phyloP scores from a whole-genome alignment of 257 asterid species.

The Primulina eburnea region DNA sequence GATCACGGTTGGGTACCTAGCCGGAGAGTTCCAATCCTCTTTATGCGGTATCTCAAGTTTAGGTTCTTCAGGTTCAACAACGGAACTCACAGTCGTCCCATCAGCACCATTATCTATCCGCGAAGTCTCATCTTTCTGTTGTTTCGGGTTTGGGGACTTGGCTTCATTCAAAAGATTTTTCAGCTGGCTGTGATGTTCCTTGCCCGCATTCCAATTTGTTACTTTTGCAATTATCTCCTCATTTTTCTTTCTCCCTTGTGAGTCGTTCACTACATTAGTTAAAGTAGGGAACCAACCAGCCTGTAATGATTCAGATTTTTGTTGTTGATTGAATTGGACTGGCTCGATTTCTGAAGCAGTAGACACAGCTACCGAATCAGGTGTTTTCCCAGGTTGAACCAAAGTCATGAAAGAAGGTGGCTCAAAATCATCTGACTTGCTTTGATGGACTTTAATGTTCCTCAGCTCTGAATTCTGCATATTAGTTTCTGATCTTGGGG shows the following conservation, averaged over 20 bases:
- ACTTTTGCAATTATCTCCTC: constrained; percentile 81
- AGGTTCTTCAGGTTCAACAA: constrained; percentile 35
- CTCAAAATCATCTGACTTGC: constrained; percentile 57
- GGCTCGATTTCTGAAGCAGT: constrained; percentile 53
- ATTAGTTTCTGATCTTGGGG: constrained; percentile 40
- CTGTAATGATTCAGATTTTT: constrained; percentile 45
- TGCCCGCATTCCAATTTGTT: constrained; percentile 65
- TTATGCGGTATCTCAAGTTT: constrained; percentile 31
- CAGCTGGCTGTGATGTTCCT: constrained; percentile 57
- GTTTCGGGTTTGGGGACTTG: constrained; percentile 49
- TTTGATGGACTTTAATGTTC: constrained; percentile 20
- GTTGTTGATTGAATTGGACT: constrained; percentile 36
- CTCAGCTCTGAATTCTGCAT: constrained; percentile 32
- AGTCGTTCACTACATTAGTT: constrained; percentile 63
- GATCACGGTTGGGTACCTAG: constrained; percentile 68
- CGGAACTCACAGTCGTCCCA: constrained; percentile 36
- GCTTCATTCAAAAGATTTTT: constrained; percentile 63
- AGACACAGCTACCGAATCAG: constrained; percentile 19
- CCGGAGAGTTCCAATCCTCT: constrained; percentile 92
- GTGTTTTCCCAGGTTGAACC: constrained; percentile 43
- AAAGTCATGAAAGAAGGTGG: constrained; percentile 76
- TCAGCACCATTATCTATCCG: constrained; percentile 34
- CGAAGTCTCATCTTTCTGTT: constrained; percentile 40
- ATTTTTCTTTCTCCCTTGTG: constrained; percentile 81
- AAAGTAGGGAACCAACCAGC: constrained; percentile 80